Evolutionary conservation across 306 rosid genomes (phyloP).

Genomic region (Coriaria nepalensis): DNA sequence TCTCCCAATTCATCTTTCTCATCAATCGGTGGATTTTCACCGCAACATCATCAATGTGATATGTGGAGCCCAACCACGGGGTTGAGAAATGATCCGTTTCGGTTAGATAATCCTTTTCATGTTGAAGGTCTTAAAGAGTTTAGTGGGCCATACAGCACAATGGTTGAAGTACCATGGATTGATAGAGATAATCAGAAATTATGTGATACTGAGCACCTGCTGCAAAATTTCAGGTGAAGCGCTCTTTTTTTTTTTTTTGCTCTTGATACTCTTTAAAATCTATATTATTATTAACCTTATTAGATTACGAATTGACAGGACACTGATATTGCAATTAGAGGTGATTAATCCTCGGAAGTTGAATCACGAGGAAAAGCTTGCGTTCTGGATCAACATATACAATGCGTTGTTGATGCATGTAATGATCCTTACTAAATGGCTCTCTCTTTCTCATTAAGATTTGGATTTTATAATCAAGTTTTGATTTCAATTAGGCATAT

Average conservation of each 20-base stretch:
- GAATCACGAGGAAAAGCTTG: slow-evolving; percentile 80
- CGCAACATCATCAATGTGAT: slow-evolving; percentile 60
- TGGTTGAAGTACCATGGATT: slow-evolving; percentile 92
- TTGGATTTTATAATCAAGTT: too few relatives aligned
- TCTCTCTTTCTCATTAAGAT: slow-evolving; percentile 1
- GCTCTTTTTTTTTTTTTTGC: background rate
- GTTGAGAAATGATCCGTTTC: slow-evolving; percentile 45
- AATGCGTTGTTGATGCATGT: slow-evolving; percentile 98
- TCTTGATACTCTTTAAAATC: background rate
- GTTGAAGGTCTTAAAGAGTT: slow-evolving; percentile 87
- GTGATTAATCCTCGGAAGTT: slow-evolving; percentile 64
- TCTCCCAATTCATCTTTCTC: slow-evolving; percentile 84
- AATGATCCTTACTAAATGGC: slow-evolving; percentile 13
- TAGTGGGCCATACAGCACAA: slow-evolving; percentile 95
- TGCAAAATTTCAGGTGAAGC: slow-evolving; percentile 78
- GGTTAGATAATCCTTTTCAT: slow-evolving; percentile 76
- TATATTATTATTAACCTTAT: slow-evolving; percentile 10
- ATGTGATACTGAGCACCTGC: slow-evolving; percentile 50
- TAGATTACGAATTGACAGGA: slow-evolving; percentile 33
- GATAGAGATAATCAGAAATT: slow-evolving; percentile 61
- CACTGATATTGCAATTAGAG: slow-evolving; percentile 61
- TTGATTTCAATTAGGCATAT: slow-evolving; percentile 64
- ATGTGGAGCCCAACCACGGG: slow-evolving; percentile 56
- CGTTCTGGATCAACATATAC: slow-evolving; percentile 95
- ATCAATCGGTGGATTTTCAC: slow-evolving; percentile 59